These are phyloP conservation scores for Xylariaceae sp. DNA, from an alignment of 2,329 filamentous ascomycete genomes.

Conservation along the genomic window DNA sequence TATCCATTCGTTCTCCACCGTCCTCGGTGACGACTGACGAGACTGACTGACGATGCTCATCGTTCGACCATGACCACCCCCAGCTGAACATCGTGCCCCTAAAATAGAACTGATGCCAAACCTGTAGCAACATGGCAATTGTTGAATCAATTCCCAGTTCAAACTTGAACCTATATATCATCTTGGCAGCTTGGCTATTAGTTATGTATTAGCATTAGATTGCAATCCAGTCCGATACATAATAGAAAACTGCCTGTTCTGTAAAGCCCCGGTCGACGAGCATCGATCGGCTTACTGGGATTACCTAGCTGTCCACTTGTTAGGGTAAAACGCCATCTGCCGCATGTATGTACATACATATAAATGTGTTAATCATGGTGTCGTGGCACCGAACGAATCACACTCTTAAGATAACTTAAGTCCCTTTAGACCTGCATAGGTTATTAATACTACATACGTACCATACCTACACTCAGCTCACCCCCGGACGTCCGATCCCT, in stretches of 20 bases:
- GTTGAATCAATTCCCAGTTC: slow-evolving; percentile 8
- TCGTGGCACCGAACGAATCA: slow-evolving; percentile 22
- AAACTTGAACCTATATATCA: slow-evolving; percentile 3
- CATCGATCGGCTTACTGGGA: background rate
- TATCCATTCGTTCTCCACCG: slow-evolving; percentile 12
- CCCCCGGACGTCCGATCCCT: slow-evolving; percentile 24
- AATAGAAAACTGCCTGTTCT: background rate
- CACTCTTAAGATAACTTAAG: slow-evolving; percentile 10
- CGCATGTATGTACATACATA: slow-evolving; percentile 22
- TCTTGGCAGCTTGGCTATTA: slow-evolving; percentile 13
- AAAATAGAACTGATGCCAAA: slow-evolving; percentile 12
- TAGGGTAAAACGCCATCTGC: slow-evolving; percentile 20
- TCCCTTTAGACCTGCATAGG: slow-evolving; percentile 17
- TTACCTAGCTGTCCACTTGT: background rate
- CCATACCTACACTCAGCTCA: slow-evolving; percentile 11
- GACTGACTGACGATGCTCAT: background rate
- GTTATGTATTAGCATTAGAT: background rate
- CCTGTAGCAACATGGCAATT: slow-evolving; percentile 5
- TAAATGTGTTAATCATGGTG: slow-evolving; percentile 8
- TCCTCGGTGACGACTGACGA: background rate
- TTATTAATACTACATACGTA: slow-evolving; percentile 7
- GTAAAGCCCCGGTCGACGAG: background rate
- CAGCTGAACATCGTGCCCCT: background rate
- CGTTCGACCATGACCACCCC: background rate
- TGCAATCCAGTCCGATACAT: background rate